Evolutionary conservation across 2,329 filamentous ascomycete genomes (phyloP).

Genomic region (Dactylellina cionopaga): DNA sequence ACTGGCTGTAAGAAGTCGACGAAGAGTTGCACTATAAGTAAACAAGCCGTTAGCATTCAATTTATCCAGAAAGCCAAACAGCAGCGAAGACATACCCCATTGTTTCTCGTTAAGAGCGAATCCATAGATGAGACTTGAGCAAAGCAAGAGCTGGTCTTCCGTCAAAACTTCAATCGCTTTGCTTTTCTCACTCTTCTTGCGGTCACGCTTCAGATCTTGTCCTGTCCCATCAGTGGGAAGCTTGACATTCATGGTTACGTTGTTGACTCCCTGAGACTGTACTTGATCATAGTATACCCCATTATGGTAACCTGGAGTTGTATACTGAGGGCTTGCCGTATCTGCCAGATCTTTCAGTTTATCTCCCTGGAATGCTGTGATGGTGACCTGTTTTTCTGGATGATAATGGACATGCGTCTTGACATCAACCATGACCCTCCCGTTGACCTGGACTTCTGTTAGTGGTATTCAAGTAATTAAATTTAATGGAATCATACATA

Average conservation of each 20-base stretch:
- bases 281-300: constrained; percentile 46
- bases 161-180: constrained; percentile 60
- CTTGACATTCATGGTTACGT: constrained; percentile 54
- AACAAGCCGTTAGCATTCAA: background rate
- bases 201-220: constrained; percentile 49
- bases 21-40: constrained; percentile 74
- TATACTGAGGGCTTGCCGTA: constrained; percentile 1
- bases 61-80: background rate
- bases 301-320: constrained; percentile 35
- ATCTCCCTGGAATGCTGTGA: constrained; percentile 30
- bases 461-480: constrained; percentile 55
- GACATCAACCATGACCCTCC: constrained; percentile 60
- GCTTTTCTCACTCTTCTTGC: constrained; percentile 9
- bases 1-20: constrained; percentile 83
- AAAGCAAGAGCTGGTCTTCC: constrained; percentile 84
- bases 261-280: constrained; percentile 26
- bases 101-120: constrained; percentile 89
- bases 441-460: constrained; percentile 55
- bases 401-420: constrained; percentile 58
- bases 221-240: constrained; percentile 53
- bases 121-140: constrained; percentile 83
- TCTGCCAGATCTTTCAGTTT: constrained; percentile 23
- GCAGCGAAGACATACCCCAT: constrained; percentile 67
- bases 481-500: constrained; percentile 16
- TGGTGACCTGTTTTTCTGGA: constrained; percentile 21